Conservation (phyloP, 352 stramenopile genomes). For the Phytophthora rubi region DNA sequence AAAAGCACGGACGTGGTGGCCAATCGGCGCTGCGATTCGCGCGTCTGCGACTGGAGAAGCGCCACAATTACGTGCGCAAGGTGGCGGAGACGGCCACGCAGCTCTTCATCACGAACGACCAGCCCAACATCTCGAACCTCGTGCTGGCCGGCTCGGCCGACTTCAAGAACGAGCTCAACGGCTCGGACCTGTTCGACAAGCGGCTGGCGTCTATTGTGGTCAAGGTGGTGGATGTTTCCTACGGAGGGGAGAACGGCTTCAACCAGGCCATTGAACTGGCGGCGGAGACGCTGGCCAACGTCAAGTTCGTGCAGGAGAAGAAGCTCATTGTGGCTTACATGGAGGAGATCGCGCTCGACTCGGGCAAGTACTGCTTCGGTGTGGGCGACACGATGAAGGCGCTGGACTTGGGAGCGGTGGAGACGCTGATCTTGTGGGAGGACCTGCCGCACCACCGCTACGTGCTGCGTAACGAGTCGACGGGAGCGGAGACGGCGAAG, state of each 20-base stretch:
- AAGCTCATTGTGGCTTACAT: slow-evolving; percentile 99
- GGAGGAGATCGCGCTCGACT: slow-evolving; percentile 99
- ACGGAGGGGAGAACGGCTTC: slow-evolving; percentile 99
- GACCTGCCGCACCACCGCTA: slow-evolving; percentile 97
- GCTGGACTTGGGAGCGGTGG: slow-evolving; percentile 97
- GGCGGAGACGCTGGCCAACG: slow-evolving; percentile 97
- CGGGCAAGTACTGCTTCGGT: slow-evolving; percentile 99
- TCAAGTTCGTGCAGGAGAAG: slow-evolving; percentile 99
- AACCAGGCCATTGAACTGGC: slow-evolving; percentile 99
- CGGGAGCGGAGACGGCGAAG: slow-evolving; percentile 84
- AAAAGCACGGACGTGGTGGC: slow-evolving; percentile 99
- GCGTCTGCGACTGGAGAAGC: slow-evolving; percentile 99
- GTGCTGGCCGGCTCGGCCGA: slow-evolving; percentile 98
- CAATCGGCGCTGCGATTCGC: slow-evolving; percentile 99
- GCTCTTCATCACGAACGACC: slow-evolving; percentile 99
- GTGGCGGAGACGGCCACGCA: slow-evolving; percentile 98
- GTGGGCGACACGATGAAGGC: slow-evolving; percentile 98
- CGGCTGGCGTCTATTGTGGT: slow-evolving; percentile 96
- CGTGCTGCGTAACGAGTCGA: slow-evolving; percentile 94
- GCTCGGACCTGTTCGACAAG: slow-evolving; percentile 97
- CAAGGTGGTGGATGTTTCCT: slow-evolving; percentile 99
- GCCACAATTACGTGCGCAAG: slow-evolving; percentile 99
- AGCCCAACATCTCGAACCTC: slow-evolving; percentile 97
- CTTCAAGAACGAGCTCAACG: slow-evolving; percentile 99
- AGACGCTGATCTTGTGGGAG: slow-evolving; percentile 99